Conservation (phyloP, 345 rosid species). For the Lepidium africanum region DNA sequence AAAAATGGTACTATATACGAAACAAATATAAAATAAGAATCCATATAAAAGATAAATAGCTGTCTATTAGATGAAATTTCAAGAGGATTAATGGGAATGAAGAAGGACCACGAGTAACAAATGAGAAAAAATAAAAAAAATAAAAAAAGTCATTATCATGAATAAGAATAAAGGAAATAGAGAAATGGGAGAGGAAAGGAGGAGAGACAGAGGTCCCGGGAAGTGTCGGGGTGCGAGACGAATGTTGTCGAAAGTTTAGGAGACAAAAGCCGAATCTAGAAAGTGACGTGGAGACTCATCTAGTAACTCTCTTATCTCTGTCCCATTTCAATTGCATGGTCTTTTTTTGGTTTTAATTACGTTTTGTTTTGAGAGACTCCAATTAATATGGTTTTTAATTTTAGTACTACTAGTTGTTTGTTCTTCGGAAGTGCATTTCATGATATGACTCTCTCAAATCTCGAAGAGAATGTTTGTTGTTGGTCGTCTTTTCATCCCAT, state of each 20-base stretch:
- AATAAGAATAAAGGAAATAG: constrained; percentile 9
- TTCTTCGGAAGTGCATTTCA: constrained; percentile 18
- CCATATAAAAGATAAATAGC: background rate
- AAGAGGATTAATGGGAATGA: constrained; percentile 6
- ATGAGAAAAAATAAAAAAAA: background rate
- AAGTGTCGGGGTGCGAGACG: constrained; percentile 50
- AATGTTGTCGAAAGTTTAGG: constrained; percentile 47
- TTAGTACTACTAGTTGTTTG: background rate
- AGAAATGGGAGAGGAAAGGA: constrained; percentile 13
- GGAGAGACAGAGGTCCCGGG: constrained; percentile 56
- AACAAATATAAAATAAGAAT: background rate
- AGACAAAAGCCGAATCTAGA: constrained; percentile 52
- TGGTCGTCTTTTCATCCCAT: constrained; percentile 20
- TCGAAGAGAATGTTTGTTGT: constrained; percentile 27
- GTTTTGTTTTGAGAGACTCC: background rate
- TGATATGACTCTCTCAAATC: constrained; percentile 25
- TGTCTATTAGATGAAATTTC: background rate
- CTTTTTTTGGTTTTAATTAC: constrained; percentile 21
- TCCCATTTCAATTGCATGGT: constrained; percentile 18
- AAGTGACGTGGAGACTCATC: constrained; percentile 41
- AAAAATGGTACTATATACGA: background rate
- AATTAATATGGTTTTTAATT: too few species aligned
- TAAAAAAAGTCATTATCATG: background rate
- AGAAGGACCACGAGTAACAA: constrained; percentile 24
- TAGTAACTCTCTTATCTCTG: background rate